phyloP scores from a whole-genome alignment of 2,329 filamentous ascomycete species.

The Calonectria pauciramosa region DNA sequence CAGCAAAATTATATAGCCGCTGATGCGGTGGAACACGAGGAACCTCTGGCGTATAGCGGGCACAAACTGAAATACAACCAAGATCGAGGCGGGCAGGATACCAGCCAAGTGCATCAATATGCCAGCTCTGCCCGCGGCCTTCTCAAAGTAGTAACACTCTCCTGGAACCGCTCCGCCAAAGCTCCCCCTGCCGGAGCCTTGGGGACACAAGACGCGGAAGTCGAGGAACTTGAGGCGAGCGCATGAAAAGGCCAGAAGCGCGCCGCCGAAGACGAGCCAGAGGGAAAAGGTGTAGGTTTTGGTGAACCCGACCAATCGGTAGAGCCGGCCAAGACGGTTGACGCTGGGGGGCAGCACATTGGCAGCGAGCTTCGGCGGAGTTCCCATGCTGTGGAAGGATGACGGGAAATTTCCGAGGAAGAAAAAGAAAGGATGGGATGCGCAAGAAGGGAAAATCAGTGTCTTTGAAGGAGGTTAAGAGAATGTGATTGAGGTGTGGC shows the following conservation, averaged over 20 bases:
- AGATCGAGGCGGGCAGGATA: constrained; percentile 60
- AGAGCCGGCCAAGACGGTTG: constrained; percentile 44
- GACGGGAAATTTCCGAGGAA: background rate
- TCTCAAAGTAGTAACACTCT: constrained; percentile 57
- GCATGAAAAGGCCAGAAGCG: constrained; percentile 41
- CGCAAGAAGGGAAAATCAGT: background rate
- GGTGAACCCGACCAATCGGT: constrained; percentile 65
- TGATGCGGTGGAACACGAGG: constrained; percentile 70
- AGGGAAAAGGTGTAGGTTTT: constrained; percentile 71
- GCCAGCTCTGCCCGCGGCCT: constrained; percentile 47
- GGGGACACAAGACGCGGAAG: constrained; percentile 49
- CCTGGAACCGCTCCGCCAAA: constrained; percentile 46
- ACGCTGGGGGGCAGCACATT: background rate
- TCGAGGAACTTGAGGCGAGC: constrained; percentile 43
- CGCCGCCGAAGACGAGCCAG: constrained; percentile 63
- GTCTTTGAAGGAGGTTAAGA: background rate
- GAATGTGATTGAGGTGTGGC: background rate
- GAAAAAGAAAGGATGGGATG: background rate
- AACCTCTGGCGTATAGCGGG: constrained; percentile 61
- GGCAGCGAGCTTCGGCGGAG: background rate
- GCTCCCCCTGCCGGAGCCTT: constrained; percentile 14
- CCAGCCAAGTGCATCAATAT: constrained; percentile 61
- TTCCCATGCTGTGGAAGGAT: constrained; percentile 12
- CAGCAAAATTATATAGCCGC: constrained; percentile 68
- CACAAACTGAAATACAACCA: constrained; percentile 64